Percentiles rank a stretch among this genome's conserved stretches.
Evolutionary conservation across 495 filamentous ascomycete genomes (phyloP).

Genomic region (Chlorociboria aeruginascens): DNA sequence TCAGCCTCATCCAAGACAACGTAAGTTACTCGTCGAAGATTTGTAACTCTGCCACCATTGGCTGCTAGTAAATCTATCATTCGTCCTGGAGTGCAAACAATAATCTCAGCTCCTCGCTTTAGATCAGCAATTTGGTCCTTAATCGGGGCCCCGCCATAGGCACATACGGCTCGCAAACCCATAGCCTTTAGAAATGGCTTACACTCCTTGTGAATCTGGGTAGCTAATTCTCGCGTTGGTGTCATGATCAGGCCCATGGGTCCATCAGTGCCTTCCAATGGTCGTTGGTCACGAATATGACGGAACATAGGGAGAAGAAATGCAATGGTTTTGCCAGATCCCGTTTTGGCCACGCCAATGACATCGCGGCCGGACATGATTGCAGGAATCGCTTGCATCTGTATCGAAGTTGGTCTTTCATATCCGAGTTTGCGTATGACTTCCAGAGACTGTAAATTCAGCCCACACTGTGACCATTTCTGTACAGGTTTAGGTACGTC

Average conservation of each 20-base stretch:
- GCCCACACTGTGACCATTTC: slow-evolving; percentile 93
- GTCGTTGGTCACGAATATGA: slow-evolving; percentile 89
- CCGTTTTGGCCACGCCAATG: slow-evolving; percentile 94
- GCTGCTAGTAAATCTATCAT: slow-evolving; percentile 92
- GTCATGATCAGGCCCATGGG: slow-evolving; percentile 84
- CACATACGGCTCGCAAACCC: slow-evolving; percentile 84
- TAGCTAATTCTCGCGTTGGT: slow-evolving; percentile 88
- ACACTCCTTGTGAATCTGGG: slow-evolving; percentile 89
- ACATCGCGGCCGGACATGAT: slow-evolving; percentile 96
- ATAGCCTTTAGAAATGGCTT: slow-evolving; percentile 87
- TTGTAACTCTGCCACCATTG: slow-evolving; percentile 86
- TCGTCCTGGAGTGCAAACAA: slow-evolving; percentile 92
- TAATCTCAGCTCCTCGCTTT: slow-evolving; percentile 88
- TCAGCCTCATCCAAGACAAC: slow-evolving; percentile 95
- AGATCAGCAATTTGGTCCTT: slow-evolving; percentile 96
- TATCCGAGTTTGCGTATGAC: slow-evolving; percentile 76
- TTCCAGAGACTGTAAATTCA: slow-evolving; percentile 78
- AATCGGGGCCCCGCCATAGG: slow-evolving; percentile 91
- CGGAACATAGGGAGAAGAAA: slow-evolving; percentile 94
- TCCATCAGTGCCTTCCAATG: slow-evolving; percentile 74
- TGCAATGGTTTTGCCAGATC: slow-evolving; percentile 96
- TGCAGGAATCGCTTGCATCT: slow-evolving; percentile 86
- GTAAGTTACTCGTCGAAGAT: slow-evolving; percentile 79
- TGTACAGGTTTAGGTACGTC: slow-evolving; percentile 86
- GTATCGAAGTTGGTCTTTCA: slow-evolving; percentile 83